phyloP scores from a whole-genome alignment of 345 rosid genomes.

The Brassica cretica region DNA sequence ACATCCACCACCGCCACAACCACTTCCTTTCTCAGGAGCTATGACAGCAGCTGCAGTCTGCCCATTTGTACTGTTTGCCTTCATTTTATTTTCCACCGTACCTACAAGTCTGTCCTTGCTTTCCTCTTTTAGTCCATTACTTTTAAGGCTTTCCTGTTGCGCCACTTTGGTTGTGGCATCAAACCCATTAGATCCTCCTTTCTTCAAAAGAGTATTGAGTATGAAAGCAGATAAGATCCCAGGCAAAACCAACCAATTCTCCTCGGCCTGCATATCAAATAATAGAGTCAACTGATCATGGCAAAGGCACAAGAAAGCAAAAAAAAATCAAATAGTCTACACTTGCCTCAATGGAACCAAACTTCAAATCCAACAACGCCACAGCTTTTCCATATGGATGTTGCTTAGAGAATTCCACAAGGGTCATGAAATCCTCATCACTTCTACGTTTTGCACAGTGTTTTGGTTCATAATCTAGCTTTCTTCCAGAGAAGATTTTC shows the following conservation, averaged over 20 bases:
- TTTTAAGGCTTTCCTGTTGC: constrained; percentile 33
- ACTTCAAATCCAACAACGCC: constrained; percentile 72
- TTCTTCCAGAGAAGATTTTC: constrained; percentile 60
- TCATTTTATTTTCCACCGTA: constrained; percentile 29
- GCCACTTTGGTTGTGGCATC: constrained; percentile 28
- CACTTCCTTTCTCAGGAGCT: constrained; percentile 27
- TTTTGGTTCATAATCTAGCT: constrained; percentile 70
- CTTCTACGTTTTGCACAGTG: constrained; percentile 46
- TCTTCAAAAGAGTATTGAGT: constrained; percentile 51
- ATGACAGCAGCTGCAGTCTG: constrained; percentile 22
- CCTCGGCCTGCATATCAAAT: constrained; percentile 57
- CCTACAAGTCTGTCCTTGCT: constrained; percentile 28
- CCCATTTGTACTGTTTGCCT: not conserved
- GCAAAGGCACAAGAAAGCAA: not conserved
- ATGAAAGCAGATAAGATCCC: constrained; percentile 66
- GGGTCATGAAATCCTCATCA: constrained; percentile 66
- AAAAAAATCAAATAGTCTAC: not conserved
- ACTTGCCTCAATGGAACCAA: constrained; percentile 59
- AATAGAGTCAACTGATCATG: constrained; percentile 12
- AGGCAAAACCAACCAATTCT: constrained; percentile 64
- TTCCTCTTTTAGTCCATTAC: constrained; percentile 31
- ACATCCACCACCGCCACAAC: constrained; percentile 40
- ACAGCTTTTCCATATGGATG: constrained; percentile 84
- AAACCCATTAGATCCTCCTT: constrained; percentile 42
- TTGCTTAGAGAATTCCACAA: constrained; percentile 69